Conservation (phyloP, 2,329 filamentous ascomycete genomes). For the Alternaria rosae region DNA sequence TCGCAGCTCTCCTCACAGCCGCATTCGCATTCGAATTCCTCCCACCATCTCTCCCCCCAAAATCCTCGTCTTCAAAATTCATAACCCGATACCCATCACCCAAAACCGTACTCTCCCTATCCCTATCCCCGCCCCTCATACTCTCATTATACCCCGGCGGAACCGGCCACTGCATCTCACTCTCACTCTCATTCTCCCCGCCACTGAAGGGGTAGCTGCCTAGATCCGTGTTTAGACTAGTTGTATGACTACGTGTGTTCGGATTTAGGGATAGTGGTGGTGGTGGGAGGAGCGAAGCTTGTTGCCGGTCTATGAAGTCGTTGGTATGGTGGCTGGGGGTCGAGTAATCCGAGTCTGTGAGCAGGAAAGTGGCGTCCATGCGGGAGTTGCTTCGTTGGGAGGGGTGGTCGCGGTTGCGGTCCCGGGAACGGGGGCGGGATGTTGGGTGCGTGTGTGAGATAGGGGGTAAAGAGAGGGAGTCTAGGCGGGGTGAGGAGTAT, state of each 20-base stretch:
- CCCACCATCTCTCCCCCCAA: neutral
- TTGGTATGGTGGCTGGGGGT: slow-evolving; percentile 1
- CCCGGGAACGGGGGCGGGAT: slow-evolving; percentile 9
- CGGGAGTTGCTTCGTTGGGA: slow-evolving; percentile 5
- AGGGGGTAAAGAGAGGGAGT: neutral
- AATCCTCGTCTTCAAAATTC: neutral
- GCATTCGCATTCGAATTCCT: neutral
- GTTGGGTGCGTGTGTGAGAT: slow-evolving; percentile 7
- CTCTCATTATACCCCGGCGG: slow-evolving; percentile 26
- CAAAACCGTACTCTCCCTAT: slow-evolving; percentile 16
- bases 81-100: neutral
- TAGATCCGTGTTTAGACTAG: slow-evolving; percentile 22
- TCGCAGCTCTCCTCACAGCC: slow-evolving; percentile 9
- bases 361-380: slow-evolving; percentile 7
- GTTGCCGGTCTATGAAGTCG: neutral
- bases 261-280: neutral
- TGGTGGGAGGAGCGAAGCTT: slow-evolving; percentile 10
- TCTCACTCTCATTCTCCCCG: slow-evolving; percentile 6
- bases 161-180: slow-evolving; percentile 28
- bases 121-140: slow-evolving; percentile 8
- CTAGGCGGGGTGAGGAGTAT: neutral
- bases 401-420: neutral
- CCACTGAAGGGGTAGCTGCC: slow-evolving; percentile 24
- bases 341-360: slow-evolving; percentile 11
- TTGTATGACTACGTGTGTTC: slow-evolving; percentile 11